A percentile compares a stretch with the other conserved stretches of the same genome.
Evolutionary conservation across 1,284 basidiomycete species (phyloP).

Genomic region (Golubevia sp.): DNA sequence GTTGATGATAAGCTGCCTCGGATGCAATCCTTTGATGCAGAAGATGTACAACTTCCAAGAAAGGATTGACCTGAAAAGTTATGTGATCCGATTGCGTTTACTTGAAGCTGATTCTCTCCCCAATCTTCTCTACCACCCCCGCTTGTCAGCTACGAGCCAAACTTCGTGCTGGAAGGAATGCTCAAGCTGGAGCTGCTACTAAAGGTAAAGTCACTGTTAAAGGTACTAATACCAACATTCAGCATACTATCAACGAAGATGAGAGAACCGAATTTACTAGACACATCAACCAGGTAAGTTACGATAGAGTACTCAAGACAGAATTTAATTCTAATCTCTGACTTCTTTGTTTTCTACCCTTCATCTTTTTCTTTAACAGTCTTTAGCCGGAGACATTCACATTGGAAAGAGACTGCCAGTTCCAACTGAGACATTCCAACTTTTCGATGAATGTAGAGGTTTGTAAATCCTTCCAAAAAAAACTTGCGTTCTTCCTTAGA

Average conservation of each 20-base stretch:
- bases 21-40: no score
- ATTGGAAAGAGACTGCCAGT: conserved; percentile 84
- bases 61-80: no score
- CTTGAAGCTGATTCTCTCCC: no score
- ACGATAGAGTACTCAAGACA: background rate
- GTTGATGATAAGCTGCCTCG: no score
- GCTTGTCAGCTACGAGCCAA: conserved; percentile 73
- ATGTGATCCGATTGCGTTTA: no score
- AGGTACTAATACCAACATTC: conserved; percentile 92
- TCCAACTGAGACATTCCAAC: conserved; percentile 96
- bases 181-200: conserved; percentile 62
- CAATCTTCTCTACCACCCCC: conserved; percentile 12
- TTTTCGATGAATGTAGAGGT: conserved; percentile 91
- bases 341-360: background rate
- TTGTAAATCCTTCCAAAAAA: no score
- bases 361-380: conserved; percentile 65
- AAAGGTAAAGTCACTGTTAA: conserved; percentile 90
- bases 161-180: conserved; percentile 66
- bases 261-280: conserved; percentile 94
- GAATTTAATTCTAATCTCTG: conserved; percentile 7
- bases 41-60: no score
- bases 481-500: no score
- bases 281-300: conserved; percentile 85
- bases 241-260: conserved; percentile 98
- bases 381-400: conserved; percentile 86